Percentiles rank a stretch among this genome's conserved stretches.
phyloP scores from a whole-genome alignment of 768 basidiomycete genomes.

The Auriscalpium microsporum region DNA sequence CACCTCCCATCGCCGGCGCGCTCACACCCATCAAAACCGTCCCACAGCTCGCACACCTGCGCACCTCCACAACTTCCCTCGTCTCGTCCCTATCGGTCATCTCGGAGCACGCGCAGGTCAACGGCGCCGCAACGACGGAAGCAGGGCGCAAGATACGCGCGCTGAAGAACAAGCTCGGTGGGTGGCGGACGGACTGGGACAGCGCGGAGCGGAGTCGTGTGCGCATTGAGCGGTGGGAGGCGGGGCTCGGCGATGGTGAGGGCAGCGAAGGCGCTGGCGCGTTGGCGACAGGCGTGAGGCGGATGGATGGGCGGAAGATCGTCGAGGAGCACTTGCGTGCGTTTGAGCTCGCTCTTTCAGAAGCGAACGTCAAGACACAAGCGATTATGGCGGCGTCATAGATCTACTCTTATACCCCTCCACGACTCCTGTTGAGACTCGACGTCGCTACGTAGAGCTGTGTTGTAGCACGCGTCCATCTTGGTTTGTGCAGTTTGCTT shows the following conservation, averaged over 20 bases:
- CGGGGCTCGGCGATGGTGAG: conserved; percentile 41
- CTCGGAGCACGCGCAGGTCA: conserved; percentile 85
- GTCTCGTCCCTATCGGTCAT: conserved; percentile 67
- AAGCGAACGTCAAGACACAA: conserved; percentile 68
- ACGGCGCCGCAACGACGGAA: conserved; percentile 76
- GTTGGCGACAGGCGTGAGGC: conserved; percentile 23
- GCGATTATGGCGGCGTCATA: conserved; percentile 72
- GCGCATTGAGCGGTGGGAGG: conserved; percentile 77
- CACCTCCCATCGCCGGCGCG: conserved; percentile 40
- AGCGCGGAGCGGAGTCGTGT: conserved; percentile 73
- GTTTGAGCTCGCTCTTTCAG: conserved; percentile 62
- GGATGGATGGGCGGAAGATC: conserved; percentile 60
- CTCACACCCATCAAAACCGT: conserved; percentile 53
- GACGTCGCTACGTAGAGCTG: no score
- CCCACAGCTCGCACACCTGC: conserved; percentile 61
- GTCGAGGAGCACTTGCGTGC: conserved; percentile 75
- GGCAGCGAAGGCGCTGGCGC: conserved; percentile 23
- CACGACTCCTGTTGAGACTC: no score
- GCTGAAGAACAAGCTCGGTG: conserved; percentile 73
- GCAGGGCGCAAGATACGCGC: conserved; percentile 82
- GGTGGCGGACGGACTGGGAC: conserved; percentile 77
- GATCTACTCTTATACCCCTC: background rate
- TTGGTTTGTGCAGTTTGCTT: no score
- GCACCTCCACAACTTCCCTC: conserved; percentile 66
- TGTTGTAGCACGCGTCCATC: no score